Evolutionary conservation across 768 basidiomycete species (phyloP).

Genomic region (Podaxis sp.): DNA sequence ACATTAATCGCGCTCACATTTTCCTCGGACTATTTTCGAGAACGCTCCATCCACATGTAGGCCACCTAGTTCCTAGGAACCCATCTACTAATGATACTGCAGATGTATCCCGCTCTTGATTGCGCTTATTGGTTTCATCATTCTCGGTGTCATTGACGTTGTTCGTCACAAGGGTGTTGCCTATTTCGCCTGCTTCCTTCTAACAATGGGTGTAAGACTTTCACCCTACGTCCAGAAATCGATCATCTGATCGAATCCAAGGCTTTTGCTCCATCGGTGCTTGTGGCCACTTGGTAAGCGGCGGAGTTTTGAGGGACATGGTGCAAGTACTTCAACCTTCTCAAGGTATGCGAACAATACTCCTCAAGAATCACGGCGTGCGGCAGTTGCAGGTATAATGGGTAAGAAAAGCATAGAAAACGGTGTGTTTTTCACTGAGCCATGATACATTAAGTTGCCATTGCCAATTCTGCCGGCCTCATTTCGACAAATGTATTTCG

Average conservation of each 20-base stretch:
- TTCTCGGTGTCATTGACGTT: conserved; percentile 46
- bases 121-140: conserved; percentile 40
- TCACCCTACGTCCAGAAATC: not conserved
- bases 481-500: conserved; percentile 54
- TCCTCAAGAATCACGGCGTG: conserved; percentile 46
- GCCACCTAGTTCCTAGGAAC: conserved; percentile 5
- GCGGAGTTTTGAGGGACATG: not conserved
- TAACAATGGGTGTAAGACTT: conserved; percentile 44
- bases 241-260: conserved; percentile 1
- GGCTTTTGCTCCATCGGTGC: conserved; percentile 48
- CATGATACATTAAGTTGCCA: conserved; percentile 33
- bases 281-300: conserved; percentile 33
- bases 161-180: conserved; percentile 39
- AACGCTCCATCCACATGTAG: conserved; percentile 48
- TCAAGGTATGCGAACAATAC: conserved; percentile 48
- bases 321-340: not conserved
- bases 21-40: conserved; percentile 52
- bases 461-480: conserved; percentile 49
- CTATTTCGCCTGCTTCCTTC: conserved; percentile 56
- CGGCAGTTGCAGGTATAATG: conserved; percentile 53
- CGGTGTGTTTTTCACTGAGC: not conserved
- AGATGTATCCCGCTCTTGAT: conserved; percentile 43
- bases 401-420: conserved; percentile 26
- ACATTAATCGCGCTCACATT: conserved; percentile 45
- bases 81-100: conserved; percentile 9